A percentile compares a stretch with the other conserved stretches of the same genome.
Evolutionary conservation across 139 green algal species (phyloP).

Genomic region (Coccomyxa sp.): DNA sequence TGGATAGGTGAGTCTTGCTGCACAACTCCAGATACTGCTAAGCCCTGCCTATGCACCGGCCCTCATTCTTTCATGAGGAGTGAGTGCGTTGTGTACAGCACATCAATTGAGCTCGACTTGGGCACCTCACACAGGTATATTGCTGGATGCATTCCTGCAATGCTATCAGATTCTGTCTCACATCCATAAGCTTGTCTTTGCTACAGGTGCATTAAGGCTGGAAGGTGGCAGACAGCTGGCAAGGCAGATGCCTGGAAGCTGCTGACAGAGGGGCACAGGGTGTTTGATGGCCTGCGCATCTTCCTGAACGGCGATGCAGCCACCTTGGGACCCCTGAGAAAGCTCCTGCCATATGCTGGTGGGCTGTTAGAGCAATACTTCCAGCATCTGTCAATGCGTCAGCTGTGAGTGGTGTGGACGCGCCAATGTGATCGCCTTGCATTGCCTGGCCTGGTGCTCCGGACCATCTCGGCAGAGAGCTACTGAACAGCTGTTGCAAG

Average conservation of each 20-base stretch:
- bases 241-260: constrained; percentile 2
- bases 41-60: too few species aligned
- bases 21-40: too few species aligned
- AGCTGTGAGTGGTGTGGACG: too few species aligned
- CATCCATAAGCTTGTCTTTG: constrained; percentile 7
- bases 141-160: background rate
- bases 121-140: too few species aligned
- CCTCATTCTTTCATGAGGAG: too few species aligned
- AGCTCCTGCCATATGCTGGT: constrained; percentile 25
- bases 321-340: background rate
- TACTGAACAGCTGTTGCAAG: too few species aligned
- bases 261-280: background rate
- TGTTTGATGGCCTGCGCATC: constrained; percentile 16
- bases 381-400: too few species aligned
- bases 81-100: too few species aligned
- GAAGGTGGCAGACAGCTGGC: constrained; percentile 7
- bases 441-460: too few species aligned
- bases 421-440: too few species aligned
- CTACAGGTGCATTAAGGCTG: constrained; percentile 11
- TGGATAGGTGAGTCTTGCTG: background rate
- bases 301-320: constrained; percentile 2
- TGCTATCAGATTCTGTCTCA: constrained; percentile 16
- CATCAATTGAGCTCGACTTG: too few species aligned
- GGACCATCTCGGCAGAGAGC: too few species aligned
- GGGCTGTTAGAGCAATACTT: background rate